These are phyloP conservation scores for Neofusicoccum kwambonambiense DNA, from an alignment of 2,329 filamentous ascomycete genomes.

Conservation along the genomic window DNA sequence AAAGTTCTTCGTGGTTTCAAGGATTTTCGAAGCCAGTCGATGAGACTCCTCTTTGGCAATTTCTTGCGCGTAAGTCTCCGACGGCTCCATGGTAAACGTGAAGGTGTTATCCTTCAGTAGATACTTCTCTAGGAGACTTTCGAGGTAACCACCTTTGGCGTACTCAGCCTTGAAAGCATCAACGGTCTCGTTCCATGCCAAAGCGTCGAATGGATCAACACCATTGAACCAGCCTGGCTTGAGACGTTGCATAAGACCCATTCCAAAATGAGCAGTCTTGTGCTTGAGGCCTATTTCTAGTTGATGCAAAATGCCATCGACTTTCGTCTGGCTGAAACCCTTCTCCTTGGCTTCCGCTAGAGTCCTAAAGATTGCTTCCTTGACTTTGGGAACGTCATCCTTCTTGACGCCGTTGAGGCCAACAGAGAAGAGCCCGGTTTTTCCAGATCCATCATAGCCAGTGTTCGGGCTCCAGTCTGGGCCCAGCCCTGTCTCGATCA, in stretches of 20 bases:
- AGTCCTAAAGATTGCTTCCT: slow-evolving; percentile 70
- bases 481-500: slow-evolving; percentile 87
- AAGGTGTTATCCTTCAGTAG: slow-evolving; percentile 82
- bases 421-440: slow-evolving; percentile 80
- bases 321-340: slow-evolving; percentile 86
- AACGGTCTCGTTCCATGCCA: slow-evolving; percentile 90
- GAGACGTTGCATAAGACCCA: slow-evolving; percentile 83
- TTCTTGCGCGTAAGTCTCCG: slow-evolving; percentile 69
- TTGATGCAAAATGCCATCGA: slow-evolving; percentile 91
- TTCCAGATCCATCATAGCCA: slow-evolving; percentile 79
- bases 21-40: slow-evolving; percentile 72
- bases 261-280: slow-evolving; percentile 93
- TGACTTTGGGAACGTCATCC: slow-evolving; percentile 73
- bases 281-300: slow-evolving; percentile 91
- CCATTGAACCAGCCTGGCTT: slow-evolving; percentile 96
- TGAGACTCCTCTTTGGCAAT: slow-evolving; percentile 73
- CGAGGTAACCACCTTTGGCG: slow-evolving; percentile 75
- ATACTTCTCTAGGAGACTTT: slow-evolving; percentile 84
- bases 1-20: slow-evolving; percentile 64
- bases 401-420: slow-evolving; percentile 87
- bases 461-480: slow-evolving; percentile 94
- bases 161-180: slow-evolving; percentile 76
- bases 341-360: slow-evolving; percentile 67
- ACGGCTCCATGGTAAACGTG: slow-evolving; percentile 92
- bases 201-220: slow-evolving; percentile 82